phyloP scores from a whole-genome alignment of 2,329 filamentous ascomycete genomes.

The Colletotrichum lini region DNA sequence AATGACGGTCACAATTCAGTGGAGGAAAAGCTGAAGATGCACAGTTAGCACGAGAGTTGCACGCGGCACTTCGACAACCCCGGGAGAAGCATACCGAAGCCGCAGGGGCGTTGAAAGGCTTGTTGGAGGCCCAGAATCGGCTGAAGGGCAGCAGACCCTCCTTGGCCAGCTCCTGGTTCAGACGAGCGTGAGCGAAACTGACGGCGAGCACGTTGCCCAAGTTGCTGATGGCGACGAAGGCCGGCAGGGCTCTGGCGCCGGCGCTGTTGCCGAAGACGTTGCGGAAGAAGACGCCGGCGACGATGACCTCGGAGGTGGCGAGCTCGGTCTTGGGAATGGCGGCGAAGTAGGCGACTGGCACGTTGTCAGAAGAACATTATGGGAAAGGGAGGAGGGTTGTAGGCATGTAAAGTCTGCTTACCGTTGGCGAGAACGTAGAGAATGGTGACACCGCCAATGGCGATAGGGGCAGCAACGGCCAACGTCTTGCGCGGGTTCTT shows the following conservation, averaged over 20 bases:
- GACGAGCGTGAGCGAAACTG: conserved; percentile 70
- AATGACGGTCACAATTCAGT: conserved; percentile 76
- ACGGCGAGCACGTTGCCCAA: conserved; percentile 74
- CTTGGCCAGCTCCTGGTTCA: conserved; percentile 78
- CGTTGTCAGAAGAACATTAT: not conserved
- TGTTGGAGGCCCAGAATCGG: conserved; percentile 77
- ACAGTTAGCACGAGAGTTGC: not conserved
- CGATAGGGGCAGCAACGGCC: conserved; percentile 69
- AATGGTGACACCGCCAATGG: conserved; percentile 70
- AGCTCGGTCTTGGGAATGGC: conserved; percentile 72
- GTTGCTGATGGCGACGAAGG: conserved; percentile 73
- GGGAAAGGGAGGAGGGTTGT: too few relatives aligned
- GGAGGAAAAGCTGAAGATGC: conserved; percentile 67
- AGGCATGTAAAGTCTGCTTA: not conserved
- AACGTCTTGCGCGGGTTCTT: conserved; percentile 69
- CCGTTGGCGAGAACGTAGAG: conserved; percentile 74
- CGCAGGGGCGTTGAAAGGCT: conserved; percentile 76
- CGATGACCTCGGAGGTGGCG: conserved; percentile 70
- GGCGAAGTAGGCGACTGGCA: conserved; percentile 71
- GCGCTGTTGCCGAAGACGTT: conserved; percentile 73
- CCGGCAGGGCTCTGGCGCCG: conserved; percentile 63
- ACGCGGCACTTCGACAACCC: not conserved
- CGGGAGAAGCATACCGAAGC: conserved; percentile 57
- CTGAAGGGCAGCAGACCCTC: conserved; percentile 78
- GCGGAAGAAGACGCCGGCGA: conserved; percentile 73